phyloP scores from a whole-genome alignment of 176 grass and related monocot genomes.

The Eremochloa ophiuroides region DNA sequence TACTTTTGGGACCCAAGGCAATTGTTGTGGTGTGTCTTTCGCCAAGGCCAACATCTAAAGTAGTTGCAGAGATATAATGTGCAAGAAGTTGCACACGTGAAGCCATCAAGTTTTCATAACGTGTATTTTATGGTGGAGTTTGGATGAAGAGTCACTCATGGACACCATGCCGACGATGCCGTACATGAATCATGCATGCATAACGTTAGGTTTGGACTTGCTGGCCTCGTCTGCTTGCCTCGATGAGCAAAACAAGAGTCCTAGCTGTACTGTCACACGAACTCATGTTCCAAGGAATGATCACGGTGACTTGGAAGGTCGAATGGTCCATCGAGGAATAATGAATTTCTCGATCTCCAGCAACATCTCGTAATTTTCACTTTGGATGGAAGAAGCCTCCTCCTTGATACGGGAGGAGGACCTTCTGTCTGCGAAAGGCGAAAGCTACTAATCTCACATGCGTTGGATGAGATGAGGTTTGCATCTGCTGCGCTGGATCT shows the following conservation, averaged over 20 bases:
- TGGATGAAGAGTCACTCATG: neutral
- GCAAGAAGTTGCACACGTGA: neutral
- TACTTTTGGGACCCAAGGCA: no score
- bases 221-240: neutral
- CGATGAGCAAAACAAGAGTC: neutral
- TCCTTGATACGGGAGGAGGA: no score
- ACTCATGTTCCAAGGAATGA: neutral
- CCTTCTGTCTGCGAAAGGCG: no score
- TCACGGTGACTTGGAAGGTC: neutral
- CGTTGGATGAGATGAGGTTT: no score
- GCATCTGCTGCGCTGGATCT: neutral
- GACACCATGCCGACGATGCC: no score
- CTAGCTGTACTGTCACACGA: neutral
- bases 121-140: neutral
- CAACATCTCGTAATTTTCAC: neutral
- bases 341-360: no score
- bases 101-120: neutral
- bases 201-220: neutral
- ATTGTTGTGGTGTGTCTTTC: neutral
- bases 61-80: neutral
- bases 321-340: no score
- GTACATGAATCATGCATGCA: no score
- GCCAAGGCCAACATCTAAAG: neutral
- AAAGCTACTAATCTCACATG: no score
- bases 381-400: no score